Percentiles rank a stretch among this genome's conserved stretches.
These are phyloP conservation scores for Sporothrix phasma DNA, from an alignment of 2,329 filamentous ascomycete species.

Conservation along the genomic window DNA sequence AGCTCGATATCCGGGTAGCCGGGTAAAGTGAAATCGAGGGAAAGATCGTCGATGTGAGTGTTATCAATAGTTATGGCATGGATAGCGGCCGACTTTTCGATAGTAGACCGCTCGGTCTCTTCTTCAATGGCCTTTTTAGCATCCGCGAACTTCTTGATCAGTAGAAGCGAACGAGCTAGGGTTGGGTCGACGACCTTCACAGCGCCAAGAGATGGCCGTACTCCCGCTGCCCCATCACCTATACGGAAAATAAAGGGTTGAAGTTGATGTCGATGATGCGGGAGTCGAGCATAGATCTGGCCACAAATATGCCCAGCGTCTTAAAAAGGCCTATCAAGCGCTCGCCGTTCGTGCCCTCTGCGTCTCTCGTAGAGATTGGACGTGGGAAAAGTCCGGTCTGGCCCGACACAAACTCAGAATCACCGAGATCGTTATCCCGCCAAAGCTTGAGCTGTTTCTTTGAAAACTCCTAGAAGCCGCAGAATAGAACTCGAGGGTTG, in stretches of 20 bases:
- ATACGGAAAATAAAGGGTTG: conserved; percentile 95
- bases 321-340: conserved; percentile 83
- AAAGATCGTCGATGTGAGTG: conserved; percentile 73
- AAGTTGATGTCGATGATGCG: conserved; percentile 96
- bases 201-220: conserved; percentile 77
- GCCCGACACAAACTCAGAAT: conserved; percentile 72
- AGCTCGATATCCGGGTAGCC: conserved; percentile 85
- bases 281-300: conserved; percentile 95
- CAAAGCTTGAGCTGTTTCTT: conserved; percentile 96
- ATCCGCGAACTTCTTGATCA: conserved; percentile 76
- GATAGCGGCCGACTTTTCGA: conserved; percentile 61
- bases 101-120: conserved; percentile 52
- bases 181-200: conserved; percentile 83
- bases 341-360: conserved; percentile 66
- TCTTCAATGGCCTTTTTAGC: conserved; percentile 74
- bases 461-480: conserved; percentile 95
- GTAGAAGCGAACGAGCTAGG: conserved; percentile 72
- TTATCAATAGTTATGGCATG: conserved; percentile 64
- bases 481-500: conserved; percentile 95
- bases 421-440: conserved; percentile 75
- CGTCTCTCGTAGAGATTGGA: conserved; percentile 73
- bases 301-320: conserved; percentile 92
- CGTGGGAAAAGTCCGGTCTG: conserved; percentile 82
- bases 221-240: conserved; percentile 55
- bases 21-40: conserved; percentile 88